These are phyloP conservation scores for Houttuynia cordata DNA, from an alignment of 164 flowering plant genomes.

Conservation along the genomic window DNA sequence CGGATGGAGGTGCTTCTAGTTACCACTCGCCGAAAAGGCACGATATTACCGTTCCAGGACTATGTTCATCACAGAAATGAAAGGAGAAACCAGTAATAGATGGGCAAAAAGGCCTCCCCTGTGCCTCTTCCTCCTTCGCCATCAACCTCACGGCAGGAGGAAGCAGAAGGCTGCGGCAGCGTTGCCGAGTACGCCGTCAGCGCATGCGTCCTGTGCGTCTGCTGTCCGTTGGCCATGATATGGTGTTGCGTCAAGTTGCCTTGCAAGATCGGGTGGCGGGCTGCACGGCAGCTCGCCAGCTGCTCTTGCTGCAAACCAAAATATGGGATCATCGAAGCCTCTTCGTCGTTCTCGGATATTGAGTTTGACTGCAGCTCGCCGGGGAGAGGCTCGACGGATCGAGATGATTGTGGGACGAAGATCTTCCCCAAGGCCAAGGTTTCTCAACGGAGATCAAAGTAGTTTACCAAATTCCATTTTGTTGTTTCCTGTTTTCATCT, in stretches of 20 bases:
- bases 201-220: slow-evolving; percentile 23
- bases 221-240: slow-evolving; percentile 19
- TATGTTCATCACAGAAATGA: background rate
- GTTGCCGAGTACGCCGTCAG: slow-evolving; percentile 7
- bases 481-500: no score
- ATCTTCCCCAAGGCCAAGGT: background rate
- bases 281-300: slow-evolving; percentile 9
- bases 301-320: background rate
- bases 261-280: slow-evolving; percentile 15
- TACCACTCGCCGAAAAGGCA: no score
- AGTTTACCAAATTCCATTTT: background rate
- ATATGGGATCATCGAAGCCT: background rate
- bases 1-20: no score
- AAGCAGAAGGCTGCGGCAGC: background rate
- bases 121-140: background rate
- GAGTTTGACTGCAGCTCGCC: background rate
- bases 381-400: background rate
- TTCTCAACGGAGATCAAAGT: background rate
- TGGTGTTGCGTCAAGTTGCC: slow-evolving; percentile 30
- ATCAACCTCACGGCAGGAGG: background rate
- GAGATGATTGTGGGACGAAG: no score
- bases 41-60: no score
- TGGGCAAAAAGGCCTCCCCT: background rate
- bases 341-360: slow-evolving; percentile 4
- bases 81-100: background rate